Percentiles rank a stretch among this genome's conserved stretches.
Evolutionary conservation across 1,139 yeast species (phyloP).

Genomic region (Magnusiomyces paraingens): DNA sequence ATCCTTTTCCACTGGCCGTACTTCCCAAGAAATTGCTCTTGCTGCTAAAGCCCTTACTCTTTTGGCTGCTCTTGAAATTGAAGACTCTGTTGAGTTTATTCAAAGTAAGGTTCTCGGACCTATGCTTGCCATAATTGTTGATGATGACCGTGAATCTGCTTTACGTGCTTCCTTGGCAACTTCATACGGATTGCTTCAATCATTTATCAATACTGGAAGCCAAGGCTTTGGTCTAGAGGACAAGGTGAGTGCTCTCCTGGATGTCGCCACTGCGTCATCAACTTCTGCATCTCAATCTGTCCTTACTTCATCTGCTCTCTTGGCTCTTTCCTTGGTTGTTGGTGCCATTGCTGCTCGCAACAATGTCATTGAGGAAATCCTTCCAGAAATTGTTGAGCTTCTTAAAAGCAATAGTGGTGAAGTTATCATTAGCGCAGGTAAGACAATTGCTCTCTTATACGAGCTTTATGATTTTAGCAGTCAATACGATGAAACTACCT

Average conservation of each 20-base stretch:
- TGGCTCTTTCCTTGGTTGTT: constrained; percentile 31
- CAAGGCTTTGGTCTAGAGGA: constrained; percentile 34
- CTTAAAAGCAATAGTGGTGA: constrained; percentile 24
- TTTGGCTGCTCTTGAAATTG: constrained; percentile 26
- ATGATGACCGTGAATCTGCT: constrained; percentile 17
- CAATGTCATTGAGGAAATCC: constrained; percentile 26
- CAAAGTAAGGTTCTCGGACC: constrained; percentile 20
- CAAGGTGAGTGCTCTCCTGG: constrained; percentile 25
- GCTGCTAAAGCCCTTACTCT: constrained; percentile 30
- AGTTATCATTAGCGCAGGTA: constrained; percentile 45
- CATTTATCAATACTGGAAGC: constrained; percentile 29
- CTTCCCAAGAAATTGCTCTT: constrained; percentile 29
- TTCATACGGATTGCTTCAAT: constrained; percentile 30
- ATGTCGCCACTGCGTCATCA: constrained; percentile 28
- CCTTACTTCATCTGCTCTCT: constrained; percentile 29
- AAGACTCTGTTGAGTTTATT: constrained; percentile 24
- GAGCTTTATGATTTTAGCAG: constrained; percentile 48
- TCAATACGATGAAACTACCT: constrained; percentile 34
- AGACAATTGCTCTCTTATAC: constrained; percentile 56
- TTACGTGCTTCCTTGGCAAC: constrained; percentile 25
- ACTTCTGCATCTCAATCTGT: constrained; percentile 23
- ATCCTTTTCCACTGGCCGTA: constrained; percentile 27
- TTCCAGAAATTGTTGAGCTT: constrained; percentile 28
- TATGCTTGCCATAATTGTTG: constrained; percentile 16
- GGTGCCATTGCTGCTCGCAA: constrained; percentile 19